phyloP scores from a whole-genome alignment of 1,284 basidiomycete species.

The Somion occarium region DNA sequence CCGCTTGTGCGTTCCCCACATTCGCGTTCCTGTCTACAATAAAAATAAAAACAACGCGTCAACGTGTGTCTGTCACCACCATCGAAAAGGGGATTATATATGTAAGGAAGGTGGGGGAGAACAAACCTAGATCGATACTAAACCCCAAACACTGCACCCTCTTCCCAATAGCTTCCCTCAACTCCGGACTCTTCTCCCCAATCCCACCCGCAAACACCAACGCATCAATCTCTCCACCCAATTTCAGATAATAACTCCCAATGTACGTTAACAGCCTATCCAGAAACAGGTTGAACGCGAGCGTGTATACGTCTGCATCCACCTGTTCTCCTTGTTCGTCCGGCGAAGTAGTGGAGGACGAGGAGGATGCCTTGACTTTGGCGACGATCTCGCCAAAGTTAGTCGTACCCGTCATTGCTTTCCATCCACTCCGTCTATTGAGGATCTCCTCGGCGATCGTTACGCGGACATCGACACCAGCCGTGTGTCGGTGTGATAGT shows the following conservation, averaged over 20 bases:
- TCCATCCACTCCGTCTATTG: constrained; percentile 73
- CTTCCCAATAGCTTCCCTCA: constrained; percentile 55
- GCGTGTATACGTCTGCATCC: constrained; percentile 24
- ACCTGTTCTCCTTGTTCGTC: constrained; percentile 5
- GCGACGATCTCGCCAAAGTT: constrained; percentile 65
- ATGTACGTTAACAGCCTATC: constrained; percentile 72
- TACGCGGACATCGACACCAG: constrained; percentile 55
- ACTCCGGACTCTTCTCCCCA: constrained; percentile 64
- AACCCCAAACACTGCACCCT: constrained; percentile 61
- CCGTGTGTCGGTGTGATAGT: constrained; percentile 46
- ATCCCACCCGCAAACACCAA: constrained; percentile 86
- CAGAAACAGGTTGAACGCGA: constrained; percentile 73
- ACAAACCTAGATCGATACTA: constrained; percentile 30
- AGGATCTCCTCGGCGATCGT: constrained; percentile 77
- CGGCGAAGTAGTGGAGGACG: background rate
- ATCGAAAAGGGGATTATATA: background rate
- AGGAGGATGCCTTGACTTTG: constrained; percentile 25
- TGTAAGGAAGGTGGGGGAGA: background rate
- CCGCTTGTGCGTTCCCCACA: constrained; percentile 38
- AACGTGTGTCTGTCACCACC: too few species aligned
- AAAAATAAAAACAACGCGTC: background rate
- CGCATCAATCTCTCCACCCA: constrained; percentile 65
- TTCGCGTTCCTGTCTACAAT: constrained; percentile 21
- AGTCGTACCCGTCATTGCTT: constrained; percentile 73
- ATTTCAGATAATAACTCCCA: constrained; percentile 71